Evolutionary conservation across 768 basidiomycete genomes (phyloP), one percentile per base, ranked within the genome.

Genomic region (Grammothele lineata): DNA sequence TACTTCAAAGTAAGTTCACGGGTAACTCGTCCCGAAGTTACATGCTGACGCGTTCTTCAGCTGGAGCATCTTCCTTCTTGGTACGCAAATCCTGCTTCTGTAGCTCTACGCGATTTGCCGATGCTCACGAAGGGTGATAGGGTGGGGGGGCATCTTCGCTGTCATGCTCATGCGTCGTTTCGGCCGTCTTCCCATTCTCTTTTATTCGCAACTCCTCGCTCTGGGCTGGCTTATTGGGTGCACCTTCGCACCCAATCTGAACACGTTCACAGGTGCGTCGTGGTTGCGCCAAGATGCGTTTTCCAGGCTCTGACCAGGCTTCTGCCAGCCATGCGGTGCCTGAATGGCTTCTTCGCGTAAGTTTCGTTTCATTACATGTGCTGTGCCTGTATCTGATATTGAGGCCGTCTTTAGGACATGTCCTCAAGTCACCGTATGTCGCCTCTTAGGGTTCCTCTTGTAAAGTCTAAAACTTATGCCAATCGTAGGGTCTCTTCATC

Each of bases 41-140:
- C 18, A 41, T 7, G 40, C 21, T 37, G 34, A 11, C 25, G 26
- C 23, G 6, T 39, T 6, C 33, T 40, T 25, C 24, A 83, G 80
- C 58, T 83, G 80, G 81, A 81, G 78, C 54, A 82, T 83, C 46
- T 83, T 82, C 60, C 62, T 82, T 8, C 61, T 81, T 14, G 80
- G 79, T 78, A 32, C 23, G 64, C 23, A n/a, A n/a, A n/a, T n/a
- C n/a, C n/a, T n/a, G n/a, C 8, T 12, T 22, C 3, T 2, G 10
- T 40, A 35, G 24, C n/a, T 5, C 3, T 25, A 19, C 5, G 19
- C 15, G 18, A 7, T 9, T 41, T 21, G 9, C 24, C 4, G 21
- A 3, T 23, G 12, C 50, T 45, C 10, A 51, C 50, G 51, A 48
- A n/a, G 2, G 4, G 5, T 40, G 3, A 36, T 57, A 76, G 81